These are phyloP conservation scores for Musa balbisiana DNA, from an alignment of 202 grass and related monocot species.

Conservation along the genomic window DNA sequence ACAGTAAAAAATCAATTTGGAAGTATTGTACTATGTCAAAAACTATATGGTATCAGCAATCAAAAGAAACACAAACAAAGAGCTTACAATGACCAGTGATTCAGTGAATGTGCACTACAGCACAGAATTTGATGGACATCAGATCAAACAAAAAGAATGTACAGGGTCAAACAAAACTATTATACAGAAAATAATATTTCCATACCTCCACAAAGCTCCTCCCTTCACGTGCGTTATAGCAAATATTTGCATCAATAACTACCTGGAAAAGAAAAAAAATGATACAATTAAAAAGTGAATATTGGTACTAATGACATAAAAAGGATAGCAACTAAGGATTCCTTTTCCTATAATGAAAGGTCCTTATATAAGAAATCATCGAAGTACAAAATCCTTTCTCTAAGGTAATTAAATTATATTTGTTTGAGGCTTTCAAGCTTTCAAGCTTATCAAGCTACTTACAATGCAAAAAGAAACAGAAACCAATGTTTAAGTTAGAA, in stretches of 20 bases:
- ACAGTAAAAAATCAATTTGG: too few species aligned
- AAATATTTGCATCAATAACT: conserved; percentile 77
- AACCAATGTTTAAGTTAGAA: too few species aligned
- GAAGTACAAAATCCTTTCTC: too few species aligned
- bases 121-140: not conserved
- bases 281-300: not conserved
- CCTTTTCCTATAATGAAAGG: not conserved
- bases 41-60: too few species aligned
- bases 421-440: too few species aligned
- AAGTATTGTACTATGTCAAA: too few species aligned
- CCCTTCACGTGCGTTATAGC: conserved; percentile 82
- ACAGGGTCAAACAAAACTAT: too few species aligned
- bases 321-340: not conserved
- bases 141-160: conserved; percentile 9
- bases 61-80: not conserved
- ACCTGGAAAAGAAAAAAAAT: conserved; percentile 38
- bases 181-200: not conserved
- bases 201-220: conserved; percentile 76
- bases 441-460: too few species aligned
- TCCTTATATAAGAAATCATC: too few species aligned
- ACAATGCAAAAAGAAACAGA: too few species aligned
- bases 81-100: conserved; percentile 10
- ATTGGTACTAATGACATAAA: not conserved
- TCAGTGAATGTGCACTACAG: conserved; percentile 16
- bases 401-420: too few species aligned